These are phyloP conservation scores for Thecamonas trahens DNA, from an alignment of 78 protist species.

Conservation along the genomic window DNA sequence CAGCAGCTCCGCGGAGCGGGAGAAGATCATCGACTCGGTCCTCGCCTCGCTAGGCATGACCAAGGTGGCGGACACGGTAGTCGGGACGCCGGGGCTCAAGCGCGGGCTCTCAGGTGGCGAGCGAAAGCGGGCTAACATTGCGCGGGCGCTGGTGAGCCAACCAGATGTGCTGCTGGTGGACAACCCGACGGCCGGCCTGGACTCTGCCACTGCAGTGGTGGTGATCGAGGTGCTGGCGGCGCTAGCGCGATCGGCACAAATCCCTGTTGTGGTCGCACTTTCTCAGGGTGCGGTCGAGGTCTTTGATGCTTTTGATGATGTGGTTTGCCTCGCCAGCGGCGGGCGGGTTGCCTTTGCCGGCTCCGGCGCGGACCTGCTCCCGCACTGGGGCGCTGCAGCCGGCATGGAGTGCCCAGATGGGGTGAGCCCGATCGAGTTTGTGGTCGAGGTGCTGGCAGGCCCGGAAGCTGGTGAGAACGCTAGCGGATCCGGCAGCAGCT, in stretches of 20 bases:
- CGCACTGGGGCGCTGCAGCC: too few relatives aligned
- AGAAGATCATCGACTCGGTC: not conserved
- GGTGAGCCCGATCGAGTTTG: too few relatives aligned
- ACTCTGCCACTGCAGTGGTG: conserved; percentile 6
- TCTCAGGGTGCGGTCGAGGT: too few relatives aligned
- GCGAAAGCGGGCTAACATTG: conserved; percentile 32
- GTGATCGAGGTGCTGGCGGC: not conserved
- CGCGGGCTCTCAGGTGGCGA: conserved; percentile 62
- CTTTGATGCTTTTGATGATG: too few relatives aligned
- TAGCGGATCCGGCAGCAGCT: too few relatives aligned
- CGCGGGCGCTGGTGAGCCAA: conserved; percentile 25
- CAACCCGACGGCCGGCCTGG: conserved; percentile 30
- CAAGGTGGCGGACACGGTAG: not conserved
- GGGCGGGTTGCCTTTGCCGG: too few relatives aligned
- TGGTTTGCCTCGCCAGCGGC: too few relatives aligned
- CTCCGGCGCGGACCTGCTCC: too few relatives aligned
- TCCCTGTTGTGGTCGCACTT: conserved; percentile 23
- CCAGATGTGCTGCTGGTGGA: conserved; percentile 25
- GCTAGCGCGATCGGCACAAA: conserved; percentile 14
- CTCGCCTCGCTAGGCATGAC: not conserved
- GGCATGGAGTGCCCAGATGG: too few relatives aligned
- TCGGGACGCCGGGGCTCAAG: not conserved
- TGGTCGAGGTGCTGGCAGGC: too few relatives aligned
- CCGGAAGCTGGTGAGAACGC: too few relatives aligned
- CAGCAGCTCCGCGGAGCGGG: not conserved